Base-by-base conservation (phyloP, 1,284 basidiomycete species). In the Tylopilus sp. region DNA sequence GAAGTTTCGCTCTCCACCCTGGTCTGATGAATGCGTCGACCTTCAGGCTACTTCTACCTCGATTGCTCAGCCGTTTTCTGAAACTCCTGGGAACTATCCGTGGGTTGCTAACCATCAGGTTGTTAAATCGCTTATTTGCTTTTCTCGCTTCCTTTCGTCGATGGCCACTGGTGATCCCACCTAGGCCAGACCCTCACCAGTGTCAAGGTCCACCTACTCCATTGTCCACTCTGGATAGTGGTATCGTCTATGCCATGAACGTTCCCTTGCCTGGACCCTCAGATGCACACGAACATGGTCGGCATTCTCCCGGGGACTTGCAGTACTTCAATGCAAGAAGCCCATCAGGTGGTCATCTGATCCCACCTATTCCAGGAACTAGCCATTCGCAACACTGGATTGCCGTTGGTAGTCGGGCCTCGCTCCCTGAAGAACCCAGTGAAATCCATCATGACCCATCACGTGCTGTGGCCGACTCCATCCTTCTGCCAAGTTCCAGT, bases 311-410 rank as follows among this genome's bases (percentile, higher is more conserved):
- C 0, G 41, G 41, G 12, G 61, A 63, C 26, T 45, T 36, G n/a
- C 56, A 54, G 16, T 66, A 58, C 6, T 52, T 28, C 12, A 53
- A 13, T 42, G 33, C 41, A 33, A 60, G 60, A 40, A 59, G 64
- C 11, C 49, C 48, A 13, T 62, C 61, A 36, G 63, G 60, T 26
- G 63, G 60, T 26, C 61, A 64, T 19, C 61, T 67, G 19, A 3
- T 26, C 3, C 56, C 59, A 15, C 56, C 52, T 13, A 5, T 25
- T 30, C 47, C 47, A 16, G 38, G 47, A 41, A 60, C 53, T 29
- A 52, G 37, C 21, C 30, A 44, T 36, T 58, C 59, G 1, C 51
- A 37, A 46, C 44, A 50, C 10, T 1, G 23, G 31, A 29, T 49
- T 4, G 8, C 48, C n/a, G 9, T 28, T 16, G 41, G 48, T 23